Evolutionary conservation across 2,329 filamentous ascomycete genomes (phyloP).

Genomic region (Blumeriella jaapii): DNA sequence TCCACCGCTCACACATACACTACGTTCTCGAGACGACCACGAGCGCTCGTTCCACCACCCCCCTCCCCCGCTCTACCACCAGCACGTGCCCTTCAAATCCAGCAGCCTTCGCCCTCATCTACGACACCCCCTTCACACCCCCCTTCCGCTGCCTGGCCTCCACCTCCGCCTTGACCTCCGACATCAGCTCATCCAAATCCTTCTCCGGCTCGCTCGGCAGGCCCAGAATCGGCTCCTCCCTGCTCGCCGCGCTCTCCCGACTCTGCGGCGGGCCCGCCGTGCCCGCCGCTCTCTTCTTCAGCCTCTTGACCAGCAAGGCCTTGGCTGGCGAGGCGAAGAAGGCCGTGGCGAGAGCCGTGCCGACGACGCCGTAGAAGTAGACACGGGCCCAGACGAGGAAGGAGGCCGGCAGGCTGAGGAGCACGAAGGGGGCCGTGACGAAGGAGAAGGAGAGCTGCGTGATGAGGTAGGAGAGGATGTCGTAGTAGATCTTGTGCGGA

Average conservation of each 20-base stretch:
- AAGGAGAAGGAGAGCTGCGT: constrained; percentile 83
- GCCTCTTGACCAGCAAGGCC: constrained; percentile 38
- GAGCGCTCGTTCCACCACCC: too few species aligned
- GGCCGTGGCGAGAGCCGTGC: constrained; percentile 49
- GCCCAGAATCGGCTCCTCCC: constrained; percentile 61
- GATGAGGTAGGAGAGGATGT: constrained; percentile 59
- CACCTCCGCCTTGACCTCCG: constrained; percentile 40
- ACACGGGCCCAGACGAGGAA: constrained; percentile 71
- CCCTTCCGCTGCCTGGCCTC: constrained; percentile 24
- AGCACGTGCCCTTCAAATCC: too few species aligned
- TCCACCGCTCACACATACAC: too few species aligned
- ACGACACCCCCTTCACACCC: constrained; percentile 7
- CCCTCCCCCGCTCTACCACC: too few species aligned
- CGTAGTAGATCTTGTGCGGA: constrained; percentile 74
- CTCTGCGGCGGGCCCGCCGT: too few species aligned
- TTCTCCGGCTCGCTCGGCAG: constrained; percentile 63
- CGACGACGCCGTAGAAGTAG: constrained; percentile 75
- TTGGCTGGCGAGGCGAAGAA: constrained; percentile 79
- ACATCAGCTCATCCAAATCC: constrained; percentile 54
- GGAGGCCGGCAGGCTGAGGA: constrained; percentile 62
- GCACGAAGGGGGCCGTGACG: constrained; percentile 70
- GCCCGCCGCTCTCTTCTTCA: constrained; percentile 49
- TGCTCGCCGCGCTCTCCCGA: constrained; percentile 42
- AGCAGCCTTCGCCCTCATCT: too few species aligned
- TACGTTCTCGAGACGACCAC: too few species aligned